Base-by-base conservation (phyloP, 129 eudicot species). In the Dittrichia graveolens region DNA sequence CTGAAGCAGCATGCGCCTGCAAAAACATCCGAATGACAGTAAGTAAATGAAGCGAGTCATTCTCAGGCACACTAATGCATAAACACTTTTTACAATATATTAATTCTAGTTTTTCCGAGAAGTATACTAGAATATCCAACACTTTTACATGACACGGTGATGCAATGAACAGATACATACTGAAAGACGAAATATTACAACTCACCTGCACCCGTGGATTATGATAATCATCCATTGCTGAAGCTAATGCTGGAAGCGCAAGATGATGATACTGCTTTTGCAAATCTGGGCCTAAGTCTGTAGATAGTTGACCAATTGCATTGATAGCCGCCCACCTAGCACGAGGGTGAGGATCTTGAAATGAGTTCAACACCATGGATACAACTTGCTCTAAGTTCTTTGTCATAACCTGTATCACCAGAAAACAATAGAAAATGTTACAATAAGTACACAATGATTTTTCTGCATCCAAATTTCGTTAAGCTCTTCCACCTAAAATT, bases 1-100 rank as follows among this genome's bases (percentile, higher is more conserved):
- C 97, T 62, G 97, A 91, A 67, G 97, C 97, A 66, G 97, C 95
- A 80, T 91, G 97, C 50, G 98, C 98, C 98, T 94, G 85, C 75
- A 78, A 72, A 24, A 82, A 74, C 49, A 80, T 55, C 57, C 54
- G 72, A 41, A 54, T 13, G 7, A 49, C 6, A 9, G 34, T 55
- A 52, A 9, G 34, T 55, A 52, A 39, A 73, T 37, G 6, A 24
- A 61, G n/a, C 18, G 15, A 65, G 46, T 54, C 57, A 65, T 64
- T 52, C 64, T 53, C 8, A 7, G n/a, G 72, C 43, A 57, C 24
- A 50, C 12, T 38, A 61, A 5, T 63, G 14, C 43, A 61, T 3
- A 62, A 41, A 63, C 63, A 38, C n/a, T 6, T 63, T 24, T 48
- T 48, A 60, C 38, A 16, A 7, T 19, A 31, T 8, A 39, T 14